Conservation (phyloP, 257 asterid genomes). For the Catharanthus roseus region DNA sequence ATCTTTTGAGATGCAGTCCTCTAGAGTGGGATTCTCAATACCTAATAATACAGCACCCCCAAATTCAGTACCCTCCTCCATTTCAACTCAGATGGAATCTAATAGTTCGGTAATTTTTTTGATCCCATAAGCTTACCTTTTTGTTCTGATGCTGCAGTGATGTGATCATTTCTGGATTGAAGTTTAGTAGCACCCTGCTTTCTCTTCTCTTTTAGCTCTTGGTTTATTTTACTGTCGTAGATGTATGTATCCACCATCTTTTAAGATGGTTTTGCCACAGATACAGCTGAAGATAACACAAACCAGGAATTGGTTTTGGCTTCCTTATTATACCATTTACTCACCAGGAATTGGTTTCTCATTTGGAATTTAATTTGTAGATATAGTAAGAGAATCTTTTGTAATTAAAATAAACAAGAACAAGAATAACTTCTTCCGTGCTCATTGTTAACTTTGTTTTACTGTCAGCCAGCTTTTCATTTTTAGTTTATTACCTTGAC, state of each 20-base stretch:
- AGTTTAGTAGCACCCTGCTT: not conserved
- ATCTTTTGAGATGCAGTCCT: slow-evolving; percentile 54
- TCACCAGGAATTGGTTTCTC: not conserved
- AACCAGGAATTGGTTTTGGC: not conserved
- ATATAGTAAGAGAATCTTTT: not conserved
- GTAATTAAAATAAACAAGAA: not conserved
- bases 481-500: not conserved
- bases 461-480: not conserved
- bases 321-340: not conserved
- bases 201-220: not conserved
- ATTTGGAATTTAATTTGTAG: not conserved
- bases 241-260: not conserved
- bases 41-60: slow-evolving; percentile 35
- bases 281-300: not conserved
- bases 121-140: slow-evolving; percentile 12
- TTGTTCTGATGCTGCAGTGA: slow-evolving; percentile 1
- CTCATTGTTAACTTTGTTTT: not conserved
- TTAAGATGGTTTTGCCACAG: not conserved
- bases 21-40: slow-evolving; percentile 48
- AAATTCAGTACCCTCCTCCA: slow-evolving; percentile 33
- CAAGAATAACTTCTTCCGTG: not conserved
- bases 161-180: slow-evolving; percentile 4
- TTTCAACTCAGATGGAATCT: slow-evolving; percentile 39
- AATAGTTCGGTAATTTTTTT: slow-evolving; percentile 34
- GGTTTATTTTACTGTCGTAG: not conserved